These are phyloP conservation scores for Rubia balearica DNA, from an alignment of 305 asterid species.

Conservation along the genomic window DNA sequence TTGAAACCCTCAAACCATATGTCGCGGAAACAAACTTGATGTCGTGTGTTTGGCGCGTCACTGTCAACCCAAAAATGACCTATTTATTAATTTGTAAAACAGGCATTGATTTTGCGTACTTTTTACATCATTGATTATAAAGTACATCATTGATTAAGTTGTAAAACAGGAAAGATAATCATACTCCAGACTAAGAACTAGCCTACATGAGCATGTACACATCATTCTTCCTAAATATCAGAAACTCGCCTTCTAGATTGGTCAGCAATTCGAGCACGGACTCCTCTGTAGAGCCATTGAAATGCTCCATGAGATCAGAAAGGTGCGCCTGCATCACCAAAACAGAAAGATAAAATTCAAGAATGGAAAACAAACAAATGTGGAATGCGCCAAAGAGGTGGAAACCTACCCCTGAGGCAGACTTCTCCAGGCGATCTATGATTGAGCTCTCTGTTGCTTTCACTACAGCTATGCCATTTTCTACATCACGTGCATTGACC, in stretches of 20 bases:
- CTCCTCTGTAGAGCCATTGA: slow-evolving; percentile 54
- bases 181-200: neutral
- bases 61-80: neutral
- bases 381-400: slow-evolving; percentile 1
- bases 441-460: slow-evolving; percentile 54
- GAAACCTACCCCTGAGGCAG: slow-evolving; percentile 59
- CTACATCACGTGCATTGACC: slow-evolving; percentile 28
- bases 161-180: neutral
- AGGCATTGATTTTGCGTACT: neutral
- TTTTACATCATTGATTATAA: neutral
- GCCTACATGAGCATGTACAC: slow-evolving; percentile 51
- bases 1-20: neutral
- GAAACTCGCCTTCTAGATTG: slow-evolving; percentile 64
- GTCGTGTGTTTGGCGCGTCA: neutral
- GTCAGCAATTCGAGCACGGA: slow-evolving; percentile 40
- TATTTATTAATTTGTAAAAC: neutral
- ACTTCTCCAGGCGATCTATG: slow-evolving; percentile 48
- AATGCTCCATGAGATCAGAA: slow-evolving; percentile 54
- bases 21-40: neutral
- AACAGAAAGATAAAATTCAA: neutral
- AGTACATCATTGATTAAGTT: neutral
- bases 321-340: slow-evolving; percentile 47
- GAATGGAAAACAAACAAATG: neutral
- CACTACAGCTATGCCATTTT: slow-evolving; percentile 17
- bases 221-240: slow-evolving; percentile 54